These are phyloP conservation scores for Agastache rugosa DNA, from an alignment of 257 asterid genomes.

Conservation along the genomic window DNA sequence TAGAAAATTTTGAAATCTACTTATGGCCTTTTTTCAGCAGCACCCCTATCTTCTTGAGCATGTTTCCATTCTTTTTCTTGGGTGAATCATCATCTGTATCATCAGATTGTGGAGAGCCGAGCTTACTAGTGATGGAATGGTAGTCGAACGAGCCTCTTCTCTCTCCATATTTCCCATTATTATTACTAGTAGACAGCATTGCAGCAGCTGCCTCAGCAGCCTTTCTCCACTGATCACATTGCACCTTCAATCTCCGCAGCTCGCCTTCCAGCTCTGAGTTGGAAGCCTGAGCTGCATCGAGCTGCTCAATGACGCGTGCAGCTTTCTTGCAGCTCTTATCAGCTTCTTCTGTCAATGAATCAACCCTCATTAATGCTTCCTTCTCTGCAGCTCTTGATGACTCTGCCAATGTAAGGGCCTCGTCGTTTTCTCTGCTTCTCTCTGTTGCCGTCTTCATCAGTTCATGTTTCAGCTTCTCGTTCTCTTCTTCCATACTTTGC, in stretches of 20 bases:
- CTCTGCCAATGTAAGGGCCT: constrained; percentile 49
- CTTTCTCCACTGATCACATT: constrained; percentile 89
- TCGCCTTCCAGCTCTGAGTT: constrained; percentile 72
- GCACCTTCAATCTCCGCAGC: constrained; percentile 74
- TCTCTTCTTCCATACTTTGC: constrained; percentile 56
- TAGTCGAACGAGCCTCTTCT: constrained; percentile 58
- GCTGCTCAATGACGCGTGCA: constrained; percentile 59
- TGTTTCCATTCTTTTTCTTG: constrained; percentile 70
- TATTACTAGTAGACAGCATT: constrained; percentile 60
- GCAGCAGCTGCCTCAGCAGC: constrained; percentile 90
- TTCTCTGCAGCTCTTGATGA: constrained; percentile 51
- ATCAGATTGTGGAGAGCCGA: constrained; percentile 54
- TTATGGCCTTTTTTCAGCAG: constrained; percentile 75
- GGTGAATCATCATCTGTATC: constrained; percentile 71
- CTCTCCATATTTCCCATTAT: constrained; percentile 54
- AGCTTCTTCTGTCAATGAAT: constrained; percentile 55
- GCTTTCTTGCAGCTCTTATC: constrained; percentile 51
- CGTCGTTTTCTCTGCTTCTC: constrained; percentile 42
- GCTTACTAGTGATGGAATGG: constrained; percentile 49
- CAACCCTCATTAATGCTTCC: constrained; percentile 54
- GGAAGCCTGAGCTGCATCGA: constrained; percentile 70
- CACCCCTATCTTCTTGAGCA: constrained; percentile 79
- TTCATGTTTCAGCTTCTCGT: constrained; percentile 66
- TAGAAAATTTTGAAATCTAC: constrained; percentile 33
- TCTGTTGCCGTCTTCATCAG: constrained; percentile 46